phyloP scores from a whole-genome alignment of 192 early-diverging fungal genomes.

The Coemansia reversa region DNA sequence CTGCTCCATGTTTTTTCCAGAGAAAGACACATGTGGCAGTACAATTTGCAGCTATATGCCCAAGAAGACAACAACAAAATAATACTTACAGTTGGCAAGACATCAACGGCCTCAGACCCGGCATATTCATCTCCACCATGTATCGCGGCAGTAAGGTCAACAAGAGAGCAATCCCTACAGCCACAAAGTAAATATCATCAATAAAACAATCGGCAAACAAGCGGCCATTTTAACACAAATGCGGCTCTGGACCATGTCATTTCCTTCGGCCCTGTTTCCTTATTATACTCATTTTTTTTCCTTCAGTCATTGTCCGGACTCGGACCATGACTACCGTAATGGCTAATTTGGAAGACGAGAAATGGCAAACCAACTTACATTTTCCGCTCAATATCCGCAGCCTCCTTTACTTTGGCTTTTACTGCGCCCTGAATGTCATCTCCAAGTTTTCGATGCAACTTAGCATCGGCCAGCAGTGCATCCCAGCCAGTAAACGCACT shows the following conservation, averaged over 20 bases:
- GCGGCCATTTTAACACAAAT: not conserved
- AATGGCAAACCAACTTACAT: constrained; percentile 27
- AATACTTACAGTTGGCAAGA: constrained; percentile 37
- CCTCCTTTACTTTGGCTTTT: constrained; percentile 8
- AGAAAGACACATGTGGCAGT: not conserved
- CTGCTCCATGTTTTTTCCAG: not conserved
- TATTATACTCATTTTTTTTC: not conserved
- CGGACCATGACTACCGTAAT: not conserved
- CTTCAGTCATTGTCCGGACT: not conserved
- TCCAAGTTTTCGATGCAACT: not conserved
- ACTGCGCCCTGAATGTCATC: constrained; percentile 3
- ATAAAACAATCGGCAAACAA: not conserved
- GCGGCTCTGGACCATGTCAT: not conserved
- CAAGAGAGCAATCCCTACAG: constrained; percentile 29
- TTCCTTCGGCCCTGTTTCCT: not conserved
- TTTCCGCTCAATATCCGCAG: constrained; percentile 19
- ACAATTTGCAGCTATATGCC: not conserved
- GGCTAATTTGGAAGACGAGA: not conserved
- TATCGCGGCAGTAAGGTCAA: constrained; percentile 28
- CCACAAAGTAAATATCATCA: constrained; percentile 3
- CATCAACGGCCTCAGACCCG: constrained; percentile 30
- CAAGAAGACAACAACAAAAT: not conserved
- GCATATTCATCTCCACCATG: constrained; percentile 37
- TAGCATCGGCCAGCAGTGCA: constrained; percentile 28
- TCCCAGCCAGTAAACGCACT: constrained; percentile 45